These are phyloP conservation scores for Penicillium sp. DNA, from an alignment of 2,329 filamentous ascomycete species.

Conservation along the genomic window DNA sequence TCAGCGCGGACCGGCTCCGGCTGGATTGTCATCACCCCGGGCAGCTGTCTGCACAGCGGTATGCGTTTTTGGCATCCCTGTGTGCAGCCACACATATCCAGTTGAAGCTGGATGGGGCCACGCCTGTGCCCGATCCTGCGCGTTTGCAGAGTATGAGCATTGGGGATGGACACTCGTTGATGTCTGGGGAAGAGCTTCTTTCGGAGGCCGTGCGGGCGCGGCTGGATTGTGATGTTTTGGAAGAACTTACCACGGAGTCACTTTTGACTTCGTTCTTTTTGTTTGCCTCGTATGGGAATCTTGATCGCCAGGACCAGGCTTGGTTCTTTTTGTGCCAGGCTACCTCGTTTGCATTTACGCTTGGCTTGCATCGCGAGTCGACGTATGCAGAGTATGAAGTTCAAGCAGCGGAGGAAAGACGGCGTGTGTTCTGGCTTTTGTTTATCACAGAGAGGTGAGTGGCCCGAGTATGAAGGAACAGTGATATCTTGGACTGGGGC, in stretches of 20 bases:
- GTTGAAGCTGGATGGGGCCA: slow-evolving; percentile 38
- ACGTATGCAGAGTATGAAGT: slow-evolving; percentile 49
- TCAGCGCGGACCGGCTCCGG: slow-evolving; percentile 37
- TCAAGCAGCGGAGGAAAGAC: slow-evolving; percentile 60
- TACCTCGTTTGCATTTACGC: slow-evolving; percentile 59
- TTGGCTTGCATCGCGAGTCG: slow-evolving; percentile 45
- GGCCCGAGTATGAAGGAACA: neutral
- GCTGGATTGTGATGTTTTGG: slow-evolving; percentile 41
- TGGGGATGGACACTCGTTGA: slow-evolving; percentile 58
- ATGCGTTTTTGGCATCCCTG: slow-evolving; percentile 43
- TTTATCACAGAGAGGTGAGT: slow-evolving; percentile 67
- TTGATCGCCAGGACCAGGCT: slow-evolving; percentile 71
- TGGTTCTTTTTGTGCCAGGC: slow-evolving; percentile 79
- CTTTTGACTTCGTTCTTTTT: slow-evolving; percentile 74
- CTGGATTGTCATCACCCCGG: slow-evolving; percentile 54
- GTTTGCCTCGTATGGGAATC: slow-evolving; percentile 68
- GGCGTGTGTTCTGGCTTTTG: slow-evolving; percentile 71
- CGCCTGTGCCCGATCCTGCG: slow-evolving; percentile 22
- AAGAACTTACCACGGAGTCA: slow-evolving; percentile 40
- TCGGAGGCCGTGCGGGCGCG: slow-evolving; percentile 58
- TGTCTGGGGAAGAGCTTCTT: slow-evolving; percentile 64
- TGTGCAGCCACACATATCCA: slow-evolving; percentile 48
- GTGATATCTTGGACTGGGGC: neutral
- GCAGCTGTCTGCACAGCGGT: slow-evolving; percentile 37
- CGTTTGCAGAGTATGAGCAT: slow-evolving; percentile 47